These are phyloP conservation scores for Cyberlindnera petersonii DNA, from an alignment of 805 yeast genomes.

Conservation along the genomic window DNA sequence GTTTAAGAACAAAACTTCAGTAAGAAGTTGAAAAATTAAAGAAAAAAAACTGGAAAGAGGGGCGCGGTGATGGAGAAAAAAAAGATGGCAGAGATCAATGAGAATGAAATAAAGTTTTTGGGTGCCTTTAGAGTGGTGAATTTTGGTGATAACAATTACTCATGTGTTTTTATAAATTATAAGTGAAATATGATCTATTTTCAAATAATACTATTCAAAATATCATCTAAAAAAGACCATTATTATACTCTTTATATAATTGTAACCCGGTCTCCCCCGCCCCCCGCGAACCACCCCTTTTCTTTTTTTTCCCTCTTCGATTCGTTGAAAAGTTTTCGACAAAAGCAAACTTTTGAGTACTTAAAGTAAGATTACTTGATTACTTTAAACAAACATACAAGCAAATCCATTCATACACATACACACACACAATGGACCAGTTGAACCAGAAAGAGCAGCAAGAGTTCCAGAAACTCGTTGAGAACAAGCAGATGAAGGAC, in stretches of 20 bases:
- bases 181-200: too few relatives aligned
- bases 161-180: too few relatives aligned
- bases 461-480: conserved; percentile 91
- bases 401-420: not conserved
- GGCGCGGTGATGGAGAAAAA: not conserved
- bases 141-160: too few relatives aligned
- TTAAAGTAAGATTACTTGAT: too few relatives aligned
- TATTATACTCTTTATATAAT: not conserved
- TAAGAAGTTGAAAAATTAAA: not conserved
- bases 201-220: too few relatives aligned
- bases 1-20: too few relatives aligned
- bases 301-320: not conserved
- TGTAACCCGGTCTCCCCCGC: too few relatives aligned
- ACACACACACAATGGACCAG: conserved; percentile 69
- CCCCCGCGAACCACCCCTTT: not conserved
- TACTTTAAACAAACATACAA: not conserved
- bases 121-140: too few relatives aligned
- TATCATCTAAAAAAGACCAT: not conserved
- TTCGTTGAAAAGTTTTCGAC: conserved; percentile 8
- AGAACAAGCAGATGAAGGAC: conserved; percentile 97
- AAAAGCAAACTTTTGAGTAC: not conserved
- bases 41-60: too few relatives aligned
- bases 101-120: too few relatives aligned
- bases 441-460: conserved; percentile 94
- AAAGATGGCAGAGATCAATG: too few relatives aligned